These are phyloP conservation scores for Aspergillus asperescens DNA, from an alignment of 495 filamentous ascomycete genomes.

Conservation along the genomic window DNA sequence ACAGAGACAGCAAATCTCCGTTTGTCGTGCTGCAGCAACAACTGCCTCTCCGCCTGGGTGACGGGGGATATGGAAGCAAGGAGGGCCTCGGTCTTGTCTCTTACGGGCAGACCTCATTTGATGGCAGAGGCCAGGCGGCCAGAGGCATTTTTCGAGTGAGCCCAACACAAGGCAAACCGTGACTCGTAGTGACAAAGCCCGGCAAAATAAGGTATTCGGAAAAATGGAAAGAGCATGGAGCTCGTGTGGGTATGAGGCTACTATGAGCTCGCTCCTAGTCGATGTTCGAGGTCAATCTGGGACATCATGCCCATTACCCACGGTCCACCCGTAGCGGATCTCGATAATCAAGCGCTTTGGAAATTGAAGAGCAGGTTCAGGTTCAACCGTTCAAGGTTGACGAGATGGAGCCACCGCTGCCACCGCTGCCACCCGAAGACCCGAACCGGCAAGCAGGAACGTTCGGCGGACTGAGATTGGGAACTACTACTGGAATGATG, in stretches of 20 bases:
- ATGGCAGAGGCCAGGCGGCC: neutral
- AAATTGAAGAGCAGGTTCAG: too few relatives aligned
- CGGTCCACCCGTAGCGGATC: slow-evolving; percentile 20
- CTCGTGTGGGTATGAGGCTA: slow-evolving; percentile 19
- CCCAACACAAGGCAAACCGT: neutral
- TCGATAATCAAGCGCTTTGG: slow-evolving; percentile 14
- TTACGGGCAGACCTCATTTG: slow-evolving; percentile 15
- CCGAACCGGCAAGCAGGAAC: slow-evolving; percentile 19
- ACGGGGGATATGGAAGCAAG: slow-evolving; percentile 11
- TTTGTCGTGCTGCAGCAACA: slow-evolving; percentile 1
- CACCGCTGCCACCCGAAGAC: too few relatives aligned
- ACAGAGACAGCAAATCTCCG: slow-evolving; percentile 2
- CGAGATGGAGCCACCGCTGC: neutral
- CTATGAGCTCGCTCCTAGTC: too few relatives aligned
- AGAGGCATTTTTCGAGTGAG: too few relatives aligned
- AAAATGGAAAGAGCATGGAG: slow-evolving; percentile 8
- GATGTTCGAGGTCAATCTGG: slow-evolving; percentile 18
- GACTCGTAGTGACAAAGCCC: too few relatives aligned
- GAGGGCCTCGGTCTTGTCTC: slow-evolving; percentile 2
- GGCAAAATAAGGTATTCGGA: neutral
- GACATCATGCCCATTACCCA: slow-evolving; percentile 21
- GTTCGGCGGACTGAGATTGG: slow-evolving; percentile 2
- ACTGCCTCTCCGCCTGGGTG: neutral
- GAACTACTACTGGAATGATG: neutral
- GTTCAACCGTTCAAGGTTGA: too few relatives aligned